Evolutionary conservation across 495 filamentous ascomycete species (phyloP).

Genomic region (Ascodesmis nigricans): DNA sequence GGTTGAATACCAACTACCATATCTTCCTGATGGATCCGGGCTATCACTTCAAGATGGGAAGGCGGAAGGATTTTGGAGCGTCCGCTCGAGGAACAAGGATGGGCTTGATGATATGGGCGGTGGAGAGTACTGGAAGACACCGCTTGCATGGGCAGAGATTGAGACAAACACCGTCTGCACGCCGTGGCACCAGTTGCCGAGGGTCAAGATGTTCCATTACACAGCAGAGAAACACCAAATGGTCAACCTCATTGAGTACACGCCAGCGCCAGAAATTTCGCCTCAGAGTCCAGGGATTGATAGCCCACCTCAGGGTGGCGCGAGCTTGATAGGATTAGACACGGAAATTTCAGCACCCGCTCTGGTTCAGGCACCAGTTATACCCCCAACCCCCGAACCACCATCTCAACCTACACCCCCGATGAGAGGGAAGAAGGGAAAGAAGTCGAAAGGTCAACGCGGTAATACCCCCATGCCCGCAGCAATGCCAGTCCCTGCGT

Average conservation of each 20-base stretch:
- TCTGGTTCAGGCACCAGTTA: slow-evolving; percentile 2
- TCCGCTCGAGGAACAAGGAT: slow-evolving; percentile 5
- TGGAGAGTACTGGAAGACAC: slow-evolving; percentile 5
- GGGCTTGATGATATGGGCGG: neutral
- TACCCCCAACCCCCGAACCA: slow-evolving; percentile 5
- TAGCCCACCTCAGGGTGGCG: neutral
- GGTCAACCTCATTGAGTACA: neutral
- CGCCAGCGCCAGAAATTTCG: neutral
- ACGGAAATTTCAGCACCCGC: slow-evolving; percentile 8
- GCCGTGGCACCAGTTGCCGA: slow-evolving; percentile 70
- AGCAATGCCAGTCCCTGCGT: slow-evolving; percentile 8
- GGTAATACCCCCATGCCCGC: neutral
- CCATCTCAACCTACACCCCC: too few relatives aligned
- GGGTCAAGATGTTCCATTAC: slow-evolving; percentile 49
- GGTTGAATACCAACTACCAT: slow-evolving; percentile 41
- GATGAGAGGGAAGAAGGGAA: slow-evolving; percentile 1
- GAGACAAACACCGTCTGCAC: slow-evolving; percentile 80
- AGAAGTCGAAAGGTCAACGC: neutral
- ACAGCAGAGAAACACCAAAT: neutral
- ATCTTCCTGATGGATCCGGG: slow-evolving; percentile 28
- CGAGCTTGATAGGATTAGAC: slow-evolving; percentile 9
- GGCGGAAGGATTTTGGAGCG: slow-evolving; percentile 14
- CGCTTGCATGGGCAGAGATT: slow-evolving; percentile 66
- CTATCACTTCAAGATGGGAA: slow-evolving; percentile 17
- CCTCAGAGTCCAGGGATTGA: neutral